Percentiles rank a stretch among this genome's conserved stretches.
Conservation (phyloP, 495 filamentous ascomycete genomes). For the Articulospora tetracladia region DNA sequence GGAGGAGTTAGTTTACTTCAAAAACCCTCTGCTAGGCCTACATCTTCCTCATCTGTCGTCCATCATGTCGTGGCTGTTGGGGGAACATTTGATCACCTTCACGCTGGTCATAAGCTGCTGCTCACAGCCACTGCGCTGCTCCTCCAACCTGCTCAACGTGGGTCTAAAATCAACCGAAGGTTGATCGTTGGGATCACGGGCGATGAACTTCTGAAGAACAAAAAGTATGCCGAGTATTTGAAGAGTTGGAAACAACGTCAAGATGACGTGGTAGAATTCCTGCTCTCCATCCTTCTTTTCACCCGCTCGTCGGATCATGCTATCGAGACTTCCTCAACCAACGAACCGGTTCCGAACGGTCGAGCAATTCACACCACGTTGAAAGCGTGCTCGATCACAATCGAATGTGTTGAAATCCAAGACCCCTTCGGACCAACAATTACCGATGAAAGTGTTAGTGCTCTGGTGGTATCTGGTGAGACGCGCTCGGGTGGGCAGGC, state of each 20-base stretch:
- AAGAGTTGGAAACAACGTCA: slow-evolving; percentile 75
- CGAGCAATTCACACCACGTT: slow-evolving; percentile 34
- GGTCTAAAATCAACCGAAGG: slow-evolving; percentile 34
- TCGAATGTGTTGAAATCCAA: slow-evolving; percentile 78
- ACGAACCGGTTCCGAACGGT: slow-evolving; percentile 19
- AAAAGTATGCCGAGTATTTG: slow-evolving; percentile 78
- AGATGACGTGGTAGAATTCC: slow-evolving; percentile 61
- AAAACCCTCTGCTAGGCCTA: slow-evolving; percentile 20
- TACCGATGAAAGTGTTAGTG: slow-evolving; percentile 72
- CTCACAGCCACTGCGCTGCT: slow-evolving; percentile 79
- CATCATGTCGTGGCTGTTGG: slow-evolving; percentile 67
- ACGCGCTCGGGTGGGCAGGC: slow-evolving; percentile 78
- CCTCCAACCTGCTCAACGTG: slow-evolving; percentile 47
- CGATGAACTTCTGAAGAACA: slow-evolving; percentile 78
- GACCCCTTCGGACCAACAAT: slow-evolving; percentile 92
- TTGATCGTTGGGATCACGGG: slow-evolving; percentile 86
- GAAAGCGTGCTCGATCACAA: slow-evolving; percentile 37
- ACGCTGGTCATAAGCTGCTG: slow-evolving; percentile 92
- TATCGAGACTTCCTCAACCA: slow-evolving; percentile 28
- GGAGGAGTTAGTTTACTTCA: slow-evolving; percentile 42
- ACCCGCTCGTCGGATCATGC: slow-evolving; percentile 27
- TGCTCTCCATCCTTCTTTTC: slow-evolving; percentile 63
- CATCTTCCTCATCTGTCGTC: background rate
- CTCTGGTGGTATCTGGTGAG: slow-evolving; percentile 85
- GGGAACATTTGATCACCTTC: slow-evolving; percentile 95